Conservation (phyloP, 257 asterid genomes). For the Solanum chilense region DNA sequence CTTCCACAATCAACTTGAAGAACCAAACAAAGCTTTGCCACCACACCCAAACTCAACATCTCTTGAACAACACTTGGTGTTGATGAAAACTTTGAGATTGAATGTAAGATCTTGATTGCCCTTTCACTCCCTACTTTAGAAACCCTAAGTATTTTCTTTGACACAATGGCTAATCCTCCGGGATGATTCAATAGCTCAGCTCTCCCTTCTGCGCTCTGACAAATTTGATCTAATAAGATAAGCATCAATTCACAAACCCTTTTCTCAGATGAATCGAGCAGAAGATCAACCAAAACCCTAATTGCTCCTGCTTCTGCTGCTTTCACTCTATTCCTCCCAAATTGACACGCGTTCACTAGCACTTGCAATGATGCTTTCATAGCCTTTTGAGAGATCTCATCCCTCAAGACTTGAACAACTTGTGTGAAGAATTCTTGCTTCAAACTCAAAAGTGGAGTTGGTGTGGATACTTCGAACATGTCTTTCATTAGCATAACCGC, state of each 20-base stretch:
- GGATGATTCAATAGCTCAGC: conserved; percentile 58
- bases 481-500: conserved; percentile 40
- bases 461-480: conserved; percentile 31
- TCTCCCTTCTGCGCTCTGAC: conserved; percentile 87
- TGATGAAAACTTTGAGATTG: conserved; percentile 46
- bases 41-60: conserved; percentile 71
- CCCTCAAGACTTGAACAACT: conserved; percentile 25
- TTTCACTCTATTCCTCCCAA: conserved; percentile 47
- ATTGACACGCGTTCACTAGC: conserved; percentile 26
- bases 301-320: conserved; percentile 52
- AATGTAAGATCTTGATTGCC: conserved; percentile 52
- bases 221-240: conserved; percentile 34
- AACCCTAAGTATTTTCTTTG: conserved; percentile 79
- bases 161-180: conserved; percentile 67
- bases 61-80: conserved; percentile 37
- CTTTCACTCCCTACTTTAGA: conserved; percentile 56
- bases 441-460: conserved; percentile 9
- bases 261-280: conserved; percentile 34
- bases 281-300: conserved; percentile 27
- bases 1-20: conserved; percentile 53
- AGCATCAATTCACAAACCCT: conserved; percentile 41
- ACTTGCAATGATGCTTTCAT: conserved; percentile 35
- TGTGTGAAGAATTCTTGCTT: conserved; percentile 28
- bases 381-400: conserved; percentile 35
- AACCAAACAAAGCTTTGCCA: conserved; percentile 51